phyloP scores from a whole-genome alignment of 495 filamentous ascomycete genomes.

The Terfezia claveryi region DNA sequence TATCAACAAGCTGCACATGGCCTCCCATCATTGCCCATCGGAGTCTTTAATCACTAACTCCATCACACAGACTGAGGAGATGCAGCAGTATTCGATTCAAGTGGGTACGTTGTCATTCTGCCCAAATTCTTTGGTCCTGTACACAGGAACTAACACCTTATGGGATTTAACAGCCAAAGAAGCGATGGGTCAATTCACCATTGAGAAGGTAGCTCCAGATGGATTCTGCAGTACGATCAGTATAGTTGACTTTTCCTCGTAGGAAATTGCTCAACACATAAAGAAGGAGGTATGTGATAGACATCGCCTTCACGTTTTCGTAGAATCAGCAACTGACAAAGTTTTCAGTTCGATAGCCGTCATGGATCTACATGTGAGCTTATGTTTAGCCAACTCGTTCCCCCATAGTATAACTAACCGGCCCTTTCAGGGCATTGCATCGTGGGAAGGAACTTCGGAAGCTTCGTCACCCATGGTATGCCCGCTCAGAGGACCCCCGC shows the following conservation, averaged over 20 bases:
- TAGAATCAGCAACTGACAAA: no score
- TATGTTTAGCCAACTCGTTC: neutral
- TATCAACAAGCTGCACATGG: constrained; percentile 14
- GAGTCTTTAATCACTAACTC: neutral
- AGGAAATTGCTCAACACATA: constrained; percentile 95
- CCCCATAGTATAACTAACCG: neutral
- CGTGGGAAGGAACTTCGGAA: constrained; percentile 93
- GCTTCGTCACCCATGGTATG: constrained; percentile 93
- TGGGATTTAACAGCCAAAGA: constrained; percentile 43
- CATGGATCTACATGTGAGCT: neutral
- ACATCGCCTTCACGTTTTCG: no score
- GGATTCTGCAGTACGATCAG: no score
- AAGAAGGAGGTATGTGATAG: constrained; percentile 57
- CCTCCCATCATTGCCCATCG: neutral
- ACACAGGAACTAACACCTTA: no score
- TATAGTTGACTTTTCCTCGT: neutral
- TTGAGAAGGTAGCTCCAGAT: constrained; percentile 54
- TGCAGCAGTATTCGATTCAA: constrained; percentile 86
- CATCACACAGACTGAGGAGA: constrained; percentile 57
- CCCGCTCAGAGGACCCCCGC: neutral
- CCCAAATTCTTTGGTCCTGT: neutral
- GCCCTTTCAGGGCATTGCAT: constrained; percentile 59
- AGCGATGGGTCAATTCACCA: constrained; percentile 76
- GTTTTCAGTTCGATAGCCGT: neutral
- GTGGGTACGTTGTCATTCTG: constrained; percentile 42